Evolutionary conservation across 495 filamentous ascomycete genomes (phyloP), one percentile per base, ranked within the genome.

Genomic region (Ramalina peruviana): DNA sequence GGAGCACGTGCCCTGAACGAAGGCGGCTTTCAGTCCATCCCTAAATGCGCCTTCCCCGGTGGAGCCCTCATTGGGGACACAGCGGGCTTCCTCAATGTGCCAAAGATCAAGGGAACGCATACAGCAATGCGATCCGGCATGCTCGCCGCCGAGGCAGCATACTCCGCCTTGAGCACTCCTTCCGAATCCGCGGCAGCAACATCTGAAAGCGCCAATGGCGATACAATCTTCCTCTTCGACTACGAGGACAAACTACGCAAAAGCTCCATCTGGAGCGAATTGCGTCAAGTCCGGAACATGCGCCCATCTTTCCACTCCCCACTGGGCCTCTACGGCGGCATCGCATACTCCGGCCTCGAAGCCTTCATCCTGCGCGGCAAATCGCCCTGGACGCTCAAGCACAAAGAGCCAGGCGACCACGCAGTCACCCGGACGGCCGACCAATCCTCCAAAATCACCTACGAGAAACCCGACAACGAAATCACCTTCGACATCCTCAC

Each of bases 21-120:
- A 66, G 92, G 92, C 59, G 92, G 92, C 36, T 99, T 88, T 64
- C 92, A 99, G 66, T 94, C 87, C 3, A 96, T 99, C 49, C 92
- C 92, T 46, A 95, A 94, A 62, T 88, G 88, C 46, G 81, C 89
- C 26, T 97, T 99, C 68, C 92, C 92, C 21, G 92, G 92, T 40
- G 92, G 92, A 42, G 93, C 93, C 25, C 69, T 99, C 37, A 95
- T 99, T 51, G 92, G 92, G 27, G 93, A 97, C 61, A 88, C 89
- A 16, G 92, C 92, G 36, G 92, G 92, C 11, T 96, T 99, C 62
- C 71, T 99, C 61, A 99, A 99, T 62, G 85, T 99, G 21, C 92
- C 92, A 37, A 97, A 99, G 68, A 86, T 99, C 65, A 99, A 99
- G 67, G 92, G 92, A 54, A 95, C 90, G 6, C 92, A 99, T 65